Evolutionary conservation across 2,329 filamentous ascomycete species (phyloP).

Genomic region (Paracamarosporium sp.): DNA sequence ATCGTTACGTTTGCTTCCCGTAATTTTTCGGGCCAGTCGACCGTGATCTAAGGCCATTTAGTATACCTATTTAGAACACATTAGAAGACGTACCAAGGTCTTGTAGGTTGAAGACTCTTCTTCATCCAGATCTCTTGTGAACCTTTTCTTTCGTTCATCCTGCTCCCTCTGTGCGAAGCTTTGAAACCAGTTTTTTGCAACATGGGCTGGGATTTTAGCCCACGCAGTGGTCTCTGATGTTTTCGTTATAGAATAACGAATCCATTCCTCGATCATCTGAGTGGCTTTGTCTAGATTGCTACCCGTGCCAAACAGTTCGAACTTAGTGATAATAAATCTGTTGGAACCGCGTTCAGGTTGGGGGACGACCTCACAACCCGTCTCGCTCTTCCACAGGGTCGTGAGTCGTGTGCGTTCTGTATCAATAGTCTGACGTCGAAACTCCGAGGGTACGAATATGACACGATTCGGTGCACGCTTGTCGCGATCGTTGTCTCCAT

Average conservation of each 20-base stretch:
- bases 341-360: constrained; percentile 9
- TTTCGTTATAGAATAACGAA: constrained; percentile 25
- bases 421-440: neutral
- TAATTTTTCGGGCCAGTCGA: constrained; percentile 34
- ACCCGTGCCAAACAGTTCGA: constrained; percentile 32
- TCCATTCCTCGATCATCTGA: constrained; percentile 35
- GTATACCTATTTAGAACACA: neutral
- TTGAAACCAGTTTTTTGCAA: constrained; percentile 31
- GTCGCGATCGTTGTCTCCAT: neutral
- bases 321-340: constrained; percentile 18
- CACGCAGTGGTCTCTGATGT: constrained; percentile 30
- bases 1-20: constrained; percentile 20
- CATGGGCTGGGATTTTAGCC: constrained; percentile 34
- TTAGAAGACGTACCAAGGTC: constrained; percentile 13
- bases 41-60: constrained; percentile 15
- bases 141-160: constrained; percentile 24
- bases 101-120: neutral
- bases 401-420: neutral
- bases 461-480: constrained; percentile 1
- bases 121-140: constrained; percentile 24
- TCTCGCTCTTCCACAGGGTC: constrained; percentile 20
- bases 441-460: constrained; percentile 5
- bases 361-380: constrained; percentile 26
- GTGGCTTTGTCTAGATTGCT: constrained; percentile 25
- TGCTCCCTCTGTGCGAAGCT: constrained; percentile 22